A percentile compares a stretch with the other conserved stretches of the same genome.
Conservation (phyloP, 2,329 filamentous ascomycete species). For the Corniculantispora saksenae region DNA sequence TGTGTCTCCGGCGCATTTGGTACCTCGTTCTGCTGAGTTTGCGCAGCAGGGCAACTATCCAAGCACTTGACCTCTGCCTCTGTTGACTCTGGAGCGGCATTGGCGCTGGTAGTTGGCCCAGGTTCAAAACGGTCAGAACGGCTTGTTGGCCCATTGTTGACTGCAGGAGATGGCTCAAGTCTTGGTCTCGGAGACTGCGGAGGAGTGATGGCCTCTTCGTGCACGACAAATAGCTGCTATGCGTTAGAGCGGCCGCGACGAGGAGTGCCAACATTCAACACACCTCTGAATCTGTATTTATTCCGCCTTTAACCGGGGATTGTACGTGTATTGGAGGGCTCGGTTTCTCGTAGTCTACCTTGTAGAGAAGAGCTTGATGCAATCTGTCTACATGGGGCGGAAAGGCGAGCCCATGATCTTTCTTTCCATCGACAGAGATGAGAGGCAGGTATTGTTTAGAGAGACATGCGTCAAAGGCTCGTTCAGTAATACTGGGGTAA, state of each 20-base stretch:
- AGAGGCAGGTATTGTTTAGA: slow-evolving; percentile 34
- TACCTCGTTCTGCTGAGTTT: too few relatives aligned
- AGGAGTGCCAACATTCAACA: not conserved
- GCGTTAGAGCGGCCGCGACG: not conserved
- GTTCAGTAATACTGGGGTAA: not conserved
- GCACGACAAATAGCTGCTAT: not conserved
- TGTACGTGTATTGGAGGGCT: not conserved
- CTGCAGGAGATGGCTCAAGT: too few relatives aligned
- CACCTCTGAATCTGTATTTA: not conserved
- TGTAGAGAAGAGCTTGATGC: slow-evolving; percentile 27
- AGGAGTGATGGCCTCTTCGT: not conserved
- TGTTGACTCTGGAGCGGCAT: too few relatives aligned
- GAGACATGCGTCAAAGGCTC: slow-evolving; percentile 20
- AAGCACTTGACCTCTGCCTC: too few relatives aligned
- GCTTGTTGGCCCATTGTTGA: too few relatives aligned
- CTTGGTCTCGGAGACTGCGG: not conserved
- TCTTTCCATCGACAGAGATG: slow-evolving; percentile 22
- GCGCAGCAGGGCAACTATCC: too few relatives aligned
- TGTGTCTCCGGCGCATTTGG: not conserved
- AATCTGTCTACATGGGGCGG: slow-evolving; percentile 25
- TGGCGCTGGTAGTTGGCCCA: too few relatives aligned
- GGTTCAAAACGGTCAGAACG: too few relatives aligned
- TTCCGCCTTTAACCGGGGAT: rapidly evolving
- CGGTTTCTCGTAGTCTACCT: slow-evolving; percentile 28
- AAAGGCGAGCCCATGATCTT: slow-evolving; percentile 32